phyloP scores from a whole-genome alignment of 441 rosid species.

The Pelargonium australe region DNA sequence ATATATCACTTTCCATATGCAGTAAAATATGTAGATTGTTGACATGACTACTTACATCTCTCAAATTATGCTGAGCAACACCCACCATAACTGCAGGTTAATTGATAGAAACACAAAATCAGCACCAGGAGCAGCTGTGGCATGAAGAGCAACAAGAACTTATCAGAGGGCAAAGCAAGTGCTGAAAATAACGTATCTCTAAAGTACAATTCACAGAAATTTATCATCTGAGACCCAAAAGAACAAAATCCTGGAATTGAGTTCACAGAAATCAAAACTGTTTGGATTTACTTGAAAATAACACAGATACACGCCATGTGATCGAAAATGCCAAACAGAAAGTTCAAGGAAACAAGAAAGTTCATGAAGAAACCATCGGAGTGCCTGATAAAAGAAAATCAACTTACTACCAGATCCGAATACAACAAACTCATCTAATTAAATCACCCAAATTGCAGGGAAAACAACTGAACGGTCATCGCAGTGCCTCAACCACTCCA shows the following conservation, averaged over 20 bases:
- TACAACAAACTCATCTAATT: neutral
- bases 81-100: conserved; percentile 3
- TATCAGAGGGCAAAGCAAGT: neutral
- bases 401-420: neutral
- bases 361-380: neutral
- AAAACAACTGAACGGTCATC: neutral
- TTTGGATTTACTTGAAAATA: neutral
- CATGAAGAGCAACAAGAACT: neutral
- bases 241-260: neutral
- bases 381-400: neutral
- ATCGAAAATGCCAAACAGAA: conserved; percentile 1
- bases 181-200: neutral
- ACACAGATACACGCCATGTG: neutral
- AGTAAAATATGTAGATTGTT: neutral
- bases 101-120: neutral
- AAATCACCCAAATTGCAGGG: neutral
- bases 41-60: conserved; percentile 5
- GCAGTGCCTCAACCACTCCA: neutral
- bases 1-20: neutral
- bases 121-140: neutral
- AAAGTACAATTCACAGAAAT: neutral
- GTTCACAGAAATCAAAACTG: neutral
- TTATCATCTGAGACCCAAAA: conserved; percentile 1
- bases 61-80: conserved; percentile 1
- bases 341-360: neutral